Evolutionary conservation across 139 green algal genomes (phyloP), one percentile per base, ranked within the genome.

Genomic region (Chlamydomonas sp.): DNA sequence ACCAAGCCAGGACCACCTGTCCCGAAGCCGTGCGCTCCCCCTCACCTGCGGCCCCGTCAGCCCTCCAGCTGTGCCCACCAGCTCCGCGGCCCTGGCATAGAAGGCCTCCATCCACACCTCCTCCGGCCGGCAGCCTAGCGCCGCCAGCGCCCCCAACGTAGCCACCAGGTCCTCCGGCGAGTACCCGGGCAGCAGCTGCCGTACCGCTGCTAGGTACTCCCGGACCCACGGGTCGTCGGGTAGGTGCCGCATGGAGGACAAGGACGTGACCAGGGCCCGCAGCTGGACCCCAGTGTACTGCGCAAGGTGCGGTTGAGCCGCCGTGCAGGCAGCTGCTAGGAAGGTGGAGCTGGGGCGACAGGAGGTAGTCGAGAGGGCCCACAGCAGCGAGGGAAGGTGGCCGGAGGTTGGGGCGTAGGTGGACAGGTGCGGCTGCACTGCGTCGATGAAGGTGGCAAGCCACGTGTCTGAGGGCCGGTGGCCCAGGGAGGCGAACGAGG

Each of bases 91-190:
- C 61, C n/a, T 31, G n/a, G 15, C 80, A 66, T 84, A 88, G 8
- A 73, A 85, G 10, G 63, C 63, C 15, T 85, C 82, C 74, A 92
- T 81, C 89, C 89, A 92, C 2, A 1, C 4, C 60, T 85, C 88
- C 59, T 88, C 79, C 14, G 89, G 89, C 3, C 85, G 85, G 79
- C 89, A 92, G 66, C 80, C 79, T 59, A 92, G 74, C 18, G 31
- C 66, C 18, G 89, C 89, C 2, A 92, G 75, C 17, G 89, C 60
- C 7, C 3, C 57, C 20, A 88, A 16, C 8, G 85, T 85, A 14
- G 4, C 31, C 0, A 78, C 77, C 60, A 92, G 79, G 18, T 90
- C 68, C 59, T 64, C 59, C 14, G 74, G 59, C 18, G 63, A 86
- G 82, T 81, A 91, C 16, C n/a, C 18, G 5, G 8, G 59, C 16